A percentile compares a stretch with the other conserved stretches of the same genome.
phyloP scores from a whole-genome alignment of 495 filamentous ascomycete species.

The Lindgomyces ingoldianus region DNA sequence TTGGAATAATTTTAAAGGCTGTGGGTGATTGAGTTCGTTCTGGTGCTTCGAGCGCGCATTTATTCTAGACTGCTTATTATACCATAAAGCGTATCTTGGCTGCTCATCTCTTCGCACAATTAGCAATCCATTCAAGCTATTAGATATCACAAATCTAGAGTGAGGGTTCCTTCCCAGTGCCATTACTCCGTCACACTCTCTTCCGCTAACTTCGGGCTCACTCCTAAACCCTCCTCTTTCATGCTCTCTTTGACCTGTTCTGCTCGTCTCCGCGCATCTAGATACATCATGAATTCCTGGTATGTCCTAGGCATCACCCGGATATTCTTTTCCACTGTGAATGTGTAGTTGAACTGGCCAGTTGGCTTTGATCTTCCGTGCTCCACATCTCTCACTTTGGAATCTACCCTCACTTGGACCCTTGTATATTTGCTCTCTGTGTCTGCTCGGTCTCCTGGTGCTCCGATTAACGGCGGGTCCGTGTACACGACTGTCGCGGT shows the following conservation, averaged over 20 bases:
- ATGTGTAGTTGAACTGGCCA: slow-evolving; percentile 85
- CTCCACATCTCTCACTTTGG: slow-evolving; percentile 75
- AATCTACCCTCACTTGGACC: slow-evolving; percentile 75
- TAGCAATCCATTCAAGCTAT: background rate
- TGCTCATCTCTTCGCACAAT: background rate
- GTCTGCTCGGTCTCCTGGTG: slow-evolving; percentile 44
- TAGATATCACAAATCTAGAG: no score
- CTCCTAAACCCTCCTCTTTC: slow-evolving; percentile 22
- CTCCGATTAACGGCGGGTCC: slow-evolving; percentile 58
- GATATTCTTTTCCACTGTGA: slow-evolving; percentile 70
- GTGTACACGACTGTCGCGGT: slow-evolving; percentile 77
- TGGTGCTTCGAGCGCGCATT: background rate
- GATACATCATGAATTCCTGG: slow-evolving; percentile 76
- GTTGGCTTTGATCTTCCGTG: slow-evolving; percentile 74
- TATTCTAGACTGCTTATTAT: background rate
- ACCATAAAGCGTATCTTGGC: background rate
- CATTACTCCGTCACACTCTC: slow-evolving; percentile 42
- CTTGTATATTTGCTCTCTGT: slow-evolving; percentile 57
- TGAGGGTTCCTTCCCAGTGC: no score
- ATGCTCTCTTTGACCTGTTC: slow-evolving; percentile 40
- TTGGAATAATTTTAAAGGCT: background rate
- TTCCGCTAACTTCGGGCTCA: slow-evolving; percentile 26
- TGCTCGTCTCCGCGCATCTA: slow-evolving; percentile 68
- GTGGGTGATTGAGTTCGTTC: background rate
- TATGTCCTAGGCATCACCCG: slow-evolving; percentile 76